Conservation (phyloP, 2,329 filamentous ascomycete genomes). For the Talaromyces rugulosus region DNA sequence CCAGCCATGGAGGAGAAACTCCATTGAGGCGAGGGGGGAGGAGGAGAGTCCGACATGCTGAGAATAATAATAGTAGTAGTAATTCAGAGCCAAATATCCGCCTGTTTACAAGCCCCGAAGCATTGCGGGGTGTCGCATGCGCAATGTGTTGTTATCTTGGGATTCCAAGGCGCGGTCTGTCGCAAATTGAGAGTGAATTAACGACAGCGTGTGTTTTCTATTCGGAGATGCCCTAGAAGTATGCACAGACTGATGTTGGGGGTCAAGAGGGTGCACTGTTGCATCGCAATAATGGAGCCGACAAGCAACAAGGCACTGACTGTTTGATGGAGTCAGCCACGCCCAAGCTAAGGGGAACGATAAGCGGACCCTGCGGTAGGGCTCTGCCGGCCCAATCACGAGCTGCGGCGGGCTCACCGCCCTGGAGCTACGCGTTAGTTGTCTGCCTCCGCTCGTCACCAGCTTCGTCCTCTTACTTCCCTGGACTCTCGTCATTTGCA, state of each 20-base stretch:
- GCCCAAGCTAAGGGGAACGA: not conserved
- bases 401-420: slow-evolving; percentile 6
- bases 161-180: not conserved
- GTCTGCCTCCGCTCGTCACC: slow-evolving; percentile 14
- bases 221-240: not conserved
- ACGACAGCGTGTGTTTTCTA: not conserved
- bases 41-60: slow-evolving; percentile 39
- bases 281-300: not conserved
- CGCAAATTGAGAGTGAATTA: not conserved
- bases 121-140: not conserved
- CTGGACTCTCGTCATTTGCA: not conserved
- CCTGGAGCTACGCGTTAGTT: slow-evolving; percentile 11
- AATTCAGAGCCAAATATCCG: not conserved
- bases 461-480: not conserved
- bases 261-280: not conserved
- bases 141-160: not conserved
- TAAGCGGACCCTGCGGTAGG: not conserved
- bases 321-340: not conserved
- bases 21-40: slow-evolving; percentile 37
- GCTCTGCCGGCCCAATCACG: slow-evolving; percentile 8
- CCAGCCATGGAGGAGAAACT: slow-evolving; percentile 38
- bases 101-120: not conserved
- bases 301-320: not conserved
- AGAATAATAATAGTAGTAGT: not conserved
- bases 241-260: not conserved